Percentiles rank a stretch among this genome's conserved stretches.
These are phyloP conservation scores for Komagataella mondaviorum DNA, from an alignment of 805 yeast species.

Conservation along the genomic window DNA sequence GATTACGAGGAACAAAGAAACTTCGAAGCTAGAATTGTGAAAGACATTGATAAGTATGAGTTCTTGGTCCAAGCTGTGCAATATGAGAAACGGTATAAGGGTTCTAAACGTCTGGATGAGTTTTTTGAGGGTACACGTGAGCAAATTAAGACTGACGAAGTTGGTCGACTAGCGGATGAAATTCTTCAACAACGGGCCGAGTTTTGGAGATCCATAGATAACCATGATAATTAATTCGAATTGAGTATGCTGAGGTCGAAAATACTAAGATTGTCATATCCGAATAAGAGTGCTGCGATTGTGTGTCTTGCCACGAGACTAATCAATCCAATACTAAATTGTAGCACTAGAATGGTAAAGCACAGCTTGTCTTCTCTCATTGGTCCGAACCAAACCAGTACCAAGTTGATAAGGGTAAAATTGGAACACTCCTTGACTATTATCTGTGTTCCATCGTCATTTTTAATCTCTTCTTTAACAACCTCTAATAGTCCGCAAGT, in stretches of 20 bases:
- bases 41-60: conserved; percentile 89
- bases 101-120: conserved; percentile 46
- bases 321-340: conserved; percentile 48
- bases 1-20: conserved; percentile 81
- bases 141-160: conserved; percentile 58
- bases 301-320: conserved; percentile 71
- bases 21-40: conserved; percentile 78
- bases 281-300: conserved; percentile 76
- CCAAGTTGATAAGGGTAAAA: conserved; percentile 77
- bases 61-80: conserved; percentile 72
- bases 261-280: conserved; percentile 62
- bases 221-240: not conserved
- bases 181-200: conserved; percentile 30
- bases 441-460: conserved; percentile 6
- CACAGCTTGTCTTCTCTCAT: conserved; percentile 74
- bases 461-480: conserved; percentile 17
- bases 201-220: conserved; percentile 18
- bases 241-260: conserved; percentile 4
- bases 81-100: conserved; percentile 58
- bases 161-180: conserved; percentile 54
- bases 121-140: conserved; percentile 45
- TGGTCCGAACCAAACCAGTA: conserved; percentile 83
- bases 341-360: conserved; percentile 39
- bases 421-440: conserved; percentile 44
- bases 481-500: conserved; percentile 32